phyloP scores from a whole-genome alignment of 2,329 filamentous ascomycete genomes.

The Epichloe coenophiala region DNA sequence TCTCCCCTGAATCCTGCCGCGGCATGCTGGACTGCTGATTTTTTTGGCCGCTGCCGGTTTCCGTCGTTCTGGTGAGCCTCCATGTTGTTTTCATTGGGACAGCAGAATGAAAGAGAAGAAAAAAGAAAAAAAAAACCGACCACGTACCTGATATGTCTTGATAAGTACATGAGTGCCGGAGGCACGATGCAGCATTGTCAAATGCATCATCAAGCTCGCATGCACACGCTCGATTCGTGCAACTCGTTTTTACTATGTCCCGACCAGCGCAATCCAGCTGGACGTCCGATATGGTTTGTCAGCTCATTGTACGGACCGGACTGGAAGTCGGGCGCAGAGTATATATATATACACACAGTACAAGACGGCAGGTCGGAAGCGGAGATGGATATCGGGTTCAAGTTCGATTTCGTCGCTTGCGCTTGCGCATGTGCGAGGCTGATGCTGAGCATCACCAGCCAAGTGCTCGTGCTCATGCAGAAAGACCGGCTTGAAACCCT shows the following conservation, averaged over 20 bases:
- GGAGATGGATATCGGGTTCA: not conserved
- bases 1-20: not conserved
- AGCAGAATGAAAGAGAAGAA: not conserved
- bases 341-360: not conserved
- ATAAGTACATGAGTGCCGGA: not conserved
- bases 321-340: not conserved
- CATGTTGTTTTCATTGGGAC: not conserved
- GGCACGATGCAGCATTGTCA: not conserved
- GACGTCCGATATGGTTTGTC: not conserved
- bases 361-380: conserved; percentile 1
- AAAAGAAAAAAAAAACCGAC: too few relatives aligned
- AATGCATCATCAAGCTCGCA: conserved; percentile 2
- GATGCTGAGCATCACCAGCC: not conserved
- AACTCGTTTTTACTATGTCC: not conserved
- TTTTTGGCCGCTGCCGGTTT: conserved; percentile 1
- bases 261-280: not conserved
- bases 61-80: not conserved
- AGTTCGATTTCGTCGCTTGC: not conserved
- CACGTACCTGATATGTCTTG: conserved; percentile 1
- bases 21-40: conserved; percentile 1
- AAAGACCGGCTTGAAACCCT: not conserved
- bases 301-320: too few relatives aligned
- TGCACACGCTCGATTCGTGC: not conserved
- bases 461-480: not conserved
- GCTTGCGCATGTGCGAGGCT: not conserved